phyloP scores from a whole-genome alignment of 208 protist species.

The Acanthamoeba castellanii region DNA sequence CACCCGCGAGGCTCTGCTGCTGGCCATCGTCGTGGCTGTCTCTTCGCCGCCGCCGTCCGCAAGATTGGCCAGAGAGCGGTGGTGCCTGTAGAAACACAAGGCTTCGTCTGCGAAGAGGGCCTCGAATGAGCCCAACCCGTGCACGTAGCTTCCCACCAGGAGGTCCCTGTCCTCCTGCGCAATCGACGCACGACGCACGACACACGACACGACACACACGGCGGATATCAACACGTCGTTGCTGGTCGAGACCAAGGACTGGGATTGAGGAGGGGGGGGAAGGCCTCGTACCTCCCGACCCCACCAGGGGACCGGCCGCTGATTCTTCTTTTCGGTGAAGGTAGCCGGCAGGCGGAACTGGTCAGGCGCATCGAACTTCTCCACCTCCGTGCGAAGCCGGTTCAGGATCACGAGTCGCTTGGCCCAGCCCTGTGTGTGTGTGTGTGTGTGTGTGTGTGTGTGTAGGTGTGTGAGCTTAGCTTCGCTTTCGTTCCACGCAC shows the following conservation, averaged over 20 bases:
- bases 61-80: neutral
- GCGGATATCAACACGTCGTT: too few species aligned
- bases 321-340: slow-evolving; percentile 2
- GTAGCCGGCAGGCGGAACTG: neutral
- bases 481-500: too few species aligned
- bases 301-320: slow-evolving; percentile 46
- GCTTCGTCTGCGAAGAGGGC: slow-evolving; percentile 70
- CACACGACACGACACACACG: too few species aligned
- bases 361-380: neutral
- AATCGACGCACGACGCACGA: too few species aligned
- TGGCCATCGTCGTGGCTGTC: neutral
- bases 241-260: too few species aligned
- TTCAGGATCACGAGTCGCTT: slow-evolving; percentile 29
- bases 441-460: too few species aligned
- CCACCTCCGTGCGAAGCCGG: slow-evolving; percentile 19
- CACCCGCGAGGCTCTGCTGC: neutral
- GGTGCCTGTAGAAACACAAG: slow-evolving; percentile 11
- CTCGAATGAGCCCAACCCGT: slow-evolving; percentile 80
- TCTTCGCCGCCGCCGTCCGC: neutral
- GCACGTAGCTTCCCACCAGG: slow-evolving; percentile 77
- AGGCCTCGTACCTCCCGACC: neutral
- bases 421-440: slow-evolving; percentile 43
- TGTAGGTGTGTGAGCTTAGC: too few species aligned
- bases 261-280: too few species aligned
- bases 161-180: slow-evolving; percentile 62